Conservation (phyloP, 805 yeast species). For the Starmerella davenportii region DNA sequence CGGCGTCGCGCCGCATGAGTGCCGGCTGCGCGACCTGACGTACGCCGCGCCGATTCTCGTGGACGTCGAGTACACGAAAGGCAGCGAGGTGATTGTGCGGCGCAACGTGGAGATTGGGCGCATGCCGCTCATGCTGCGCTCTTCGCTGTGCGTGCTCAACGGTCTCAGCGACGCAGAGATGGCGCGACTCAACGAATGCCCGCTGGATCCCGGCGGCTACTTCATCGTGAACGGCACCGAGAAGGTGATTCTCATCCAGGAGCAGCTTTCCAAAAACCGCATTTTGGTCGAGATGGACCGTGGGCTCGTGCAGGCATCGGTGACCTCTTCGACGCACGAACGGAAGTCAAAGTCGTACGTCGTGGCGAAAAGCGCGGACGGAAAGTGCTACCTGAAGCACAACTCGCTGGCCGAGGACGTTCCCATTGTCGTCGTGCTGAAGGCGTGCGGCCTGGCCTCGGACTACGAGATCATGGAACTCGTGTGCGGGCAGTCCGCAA, state of each 20-base stretch:
- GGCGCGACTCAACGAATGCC: conserved; percentile 87
- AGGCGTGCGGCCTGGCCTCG: conserved; percentile 86
- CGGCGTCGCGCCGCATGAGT: conserved; percentile 61
- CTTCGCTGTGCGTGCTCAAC: conserved; percentile 73
- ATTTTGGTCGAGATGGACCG: conserved; percentile 96
- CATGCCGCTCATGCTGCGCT: conserved; percentile 96
- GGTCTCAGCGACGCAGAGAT: conserved; percentile 51
- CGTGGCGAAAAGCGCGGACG: conserved; percentile 59
- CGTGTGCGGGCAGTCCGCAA: conserved; percentile 78
- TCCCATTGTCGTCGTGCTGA: conserved; percentile 80
- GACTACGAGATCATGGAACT: conserved; percentile 86
- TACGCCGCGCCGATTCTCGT: conserved; percentile 91
- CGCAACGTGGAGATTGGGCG: conserved; percentile 86
- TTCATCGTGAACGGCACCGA: conserved; percentile 89
- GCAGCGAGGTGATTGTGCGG: conserved; percentile 76
- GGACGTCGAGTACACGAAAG: conserved; percentile 93
- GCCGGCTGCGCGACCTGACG: conserved; percentile 82
- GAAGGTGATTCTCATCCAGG: conserved; percentile 90
- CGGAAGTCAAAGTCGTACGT: conserved; percentile 95
- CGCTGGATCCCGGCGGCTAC: conserved; percentile 96
- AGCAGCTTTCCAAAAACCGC: conserved; percentile 90
- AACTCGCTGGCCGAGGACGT: conserved; percentile 90
- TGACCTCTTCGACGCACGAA: conserved; percentile 94
- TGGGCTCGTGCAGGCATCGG: conserved; percentile 88
- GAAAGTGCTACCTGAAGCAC: conserved; percentile 72